Base-by-base conservation (phyloP, 805 yeast species). In the Wickerhamiella australiensis region DNA sequence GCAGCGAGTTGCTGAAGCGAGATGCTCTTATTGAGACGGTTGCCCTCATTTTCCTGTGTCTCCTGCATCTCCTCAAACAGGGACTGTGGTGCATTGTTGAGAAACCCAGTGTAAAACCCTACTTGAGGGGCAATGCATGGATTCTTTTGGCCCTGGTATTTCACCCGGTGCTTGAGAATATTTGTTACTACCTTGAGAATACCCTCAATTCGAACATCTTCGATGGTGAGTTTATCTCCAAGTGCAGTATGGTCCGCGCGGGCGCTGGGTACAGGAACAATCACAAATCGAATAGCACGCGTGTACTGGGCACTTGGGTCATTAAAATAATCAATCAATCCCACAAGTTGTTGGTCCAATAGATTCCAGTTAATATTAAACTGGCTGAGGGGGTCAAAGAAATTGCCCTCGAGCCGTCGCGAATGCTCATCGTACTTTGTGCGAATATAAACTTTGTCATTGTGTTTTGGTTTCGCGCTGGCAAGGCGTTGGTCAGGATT, bases 191-290 rank as follows among this genome's bases (percentile, higher is more conserved):
- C 44, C 8, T 53, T 52, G 11, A 57, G 52, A 41, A 90, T 68
- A 0, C 97, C 98, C 62, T 90, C 97, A n/a, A 90, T 74, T 50
- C 95, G 68, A n/a, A 83, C 75, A 64, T 90, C 97, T 61, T 90
- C 98, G 2, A 82, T 79, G 0, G 78, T 75, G 46, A 88, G 68
- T 22, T 73, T 72, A 56, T 85, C 95, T 65, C 20, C 29, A 12
- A 5, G 23, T 13, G 29, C 35, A 3, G 4, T 41, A 20, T 38
- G 25, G 22, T 36, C 43, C 15, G 15, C 22, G n/a, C 21, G 20
- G 8, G 23, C 43, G 25, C 29, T 20, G 11, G 45, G 33, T 15
- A 85, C 68, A 0, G 96, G 96, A 47, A 88, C 68, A 2, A 92
- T 72, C 2, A 87, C 96, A 66, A 87, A 85, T 59, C 94, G 81